A percentile compares a stretch with the other conserved stretches of the same genome.
phyloP scores from a whole-genome alignment of 768 basidiomycete genomes.

The Tricholoma terreum region DNA sequence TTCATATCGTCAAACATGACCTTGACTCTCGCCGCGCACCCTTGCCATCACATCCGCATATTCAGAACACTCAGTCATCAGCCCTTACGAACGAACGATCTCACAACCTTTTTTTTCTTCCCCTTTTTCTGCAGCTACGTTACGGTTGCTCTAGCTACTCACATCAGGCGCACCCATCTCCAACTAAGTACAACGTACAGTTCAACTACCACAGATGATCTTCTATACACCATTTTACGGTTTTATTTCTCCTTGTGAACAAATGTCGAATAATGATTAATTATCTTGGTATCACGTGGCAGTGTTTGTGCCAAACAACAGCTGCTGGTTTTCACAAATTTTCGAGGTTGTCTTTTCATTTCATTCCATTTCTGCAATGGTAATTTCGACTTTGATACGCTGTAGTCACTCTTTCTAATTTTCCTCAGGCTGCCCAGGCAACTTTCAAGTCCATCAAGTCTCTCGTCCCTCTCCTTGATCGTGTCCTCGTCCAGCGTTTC shows the following conservation, averaged over 20 bases:
- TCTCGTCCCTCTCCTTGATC: constrained; percentile 88
- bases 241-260: no score
- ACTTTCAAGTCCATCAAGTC: constrained; percentile 96
- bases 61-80: no score
- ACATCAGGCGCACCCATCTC: neutral
- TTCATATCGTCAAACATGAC: neutral
- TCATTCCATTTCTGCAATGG: neutral
- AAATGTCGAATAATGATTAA: no score
- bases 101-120: neutral
- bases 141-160: neutral
- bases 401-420: neutral
- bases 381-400: neutral
- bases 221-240: neutral
- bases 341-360: neutral
- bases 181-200: neutral
- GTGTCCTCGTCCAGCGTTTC: constrained; percentile 95
- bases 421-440: constrained; percentile 69
- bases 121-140: neutral
- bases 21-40: neutral
- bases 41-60: neutral
- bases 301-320: no score
- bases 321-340: no score
- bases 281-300: no score
- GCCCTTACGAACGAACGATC: neutral
- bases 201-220: neutral